Base-by-base conservation (phyloP, 257 asterid species). In the Solanum pennellii region DNA sequence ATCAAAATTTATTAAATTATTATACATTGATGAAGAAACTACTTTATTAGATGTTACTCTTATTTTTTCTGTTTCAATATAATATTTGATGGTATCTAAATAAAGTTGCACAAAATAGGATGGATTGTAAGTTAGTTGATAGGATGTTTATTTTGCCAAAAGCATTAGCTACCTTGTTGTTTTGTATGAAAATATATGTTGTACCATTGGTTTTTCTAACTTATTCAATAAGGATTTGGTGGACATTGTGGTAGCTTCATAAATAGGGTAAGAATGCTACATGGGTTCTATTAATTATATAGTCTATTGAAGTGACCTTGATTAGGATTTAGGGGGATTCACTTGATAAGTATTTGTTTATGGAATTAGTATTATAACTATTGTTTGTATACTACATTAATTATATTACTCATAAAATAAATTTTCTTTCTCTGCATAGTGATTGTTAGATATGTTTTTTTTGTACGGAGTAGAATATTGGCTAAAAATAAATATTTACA, bases 381-480 rank as follows among this genome's bases (percentile, higher is more conserved):
- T 23, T 62, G 69, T 62, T n/a, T 14, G 31, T 62, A 62, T 31
- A 62, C 15, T 62, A 62, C 1, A 0, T 11, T 11, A 62, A 23
- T 23, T 25, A 62, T 62, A n/a, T n/a, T 10, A 11, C 1, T 23
- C 31, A 5, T 4, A 62, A 62, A 11, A 12, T 3, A 62, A n/a
- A 0, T 62, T n/a, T 5, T 62, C 2, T n/a, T 62, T 62, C 16
- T 62, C 9, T 2, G 13, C 13, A 6, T 10, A 62, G 15, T 11
- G 0, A 3, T n/a, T 2, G 31, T 62, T 62, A 62, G 6, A 11
- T 62, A n/a, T 62, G 15, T 12, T 62, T 62, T 62, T 62, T 4
- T n/a, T n/a, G 1, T n/a, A n/a, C 0, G 8, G 15, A 3, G 0
- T n/a, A 62, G 6, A 62, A 62, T 3, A 3, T 62, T 62, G 29